Evolutionary conservation across 2,329 filamentous ascomycete genomes (phyloP), one percentile per base, ranked within the genome.

Genomic region (Monosporascus sp.): DNA sequence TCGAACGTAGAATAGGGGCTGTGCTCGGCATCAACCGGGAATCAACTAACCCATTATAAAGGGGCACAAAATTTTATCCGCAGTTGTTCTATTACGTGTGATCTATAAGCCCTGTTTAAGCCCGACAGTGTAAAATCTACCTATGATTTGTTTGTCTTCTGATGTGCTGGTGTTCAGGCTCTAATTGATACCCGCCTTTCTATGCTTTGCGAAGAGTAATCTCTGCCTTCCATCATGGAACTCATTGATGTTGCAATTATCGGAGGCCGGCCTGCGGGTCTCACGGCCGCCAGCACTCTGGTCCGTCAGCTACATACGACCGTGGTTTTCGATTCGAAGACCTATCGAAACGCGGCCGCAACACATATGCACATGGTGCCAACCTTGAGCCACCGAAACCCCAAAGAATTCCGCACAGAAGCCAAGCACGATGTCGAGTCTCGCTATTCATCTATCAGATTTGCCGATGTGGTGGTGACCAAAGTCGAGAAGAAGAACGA

Each of bases 261-360:
- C 9, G 60, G 61, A 11, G 61, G 57, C 5, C 60, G 60, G 0
- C 57, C 60, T 2, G 58, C 61, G 35, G 61, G 61, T 11, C 50
- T 63, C 1, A 58, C 61, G 8, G 60, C 57, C 15, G 58, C 59
- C 0, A 47, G 22, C 6, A 57, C 56, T 15, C 44, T 63, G 3
- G 60, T 50, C 5, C 55, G 60, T 9, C 58, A 61, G 22, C 49
- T 58, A 11, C 57, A 61, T n/a, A 61, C 58, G 0, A 59, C 60
- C 2, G 53, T 62, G 1, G 58, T 63, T 14, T 62, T 62, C 25
- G 57, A 62, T 37, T 55, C 56, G 3, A 44, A 51, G 35, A 49
- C 3, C 0, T 62, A 61, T 14, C 48, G 60, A n/a, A 60, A 62
- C 35, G 50, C 54, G 1, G 52, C 50, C 2, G 52, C 55, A 1